Conservation (phyloP, 208 protist genomes). For the Crithidia bombi region DNA sequence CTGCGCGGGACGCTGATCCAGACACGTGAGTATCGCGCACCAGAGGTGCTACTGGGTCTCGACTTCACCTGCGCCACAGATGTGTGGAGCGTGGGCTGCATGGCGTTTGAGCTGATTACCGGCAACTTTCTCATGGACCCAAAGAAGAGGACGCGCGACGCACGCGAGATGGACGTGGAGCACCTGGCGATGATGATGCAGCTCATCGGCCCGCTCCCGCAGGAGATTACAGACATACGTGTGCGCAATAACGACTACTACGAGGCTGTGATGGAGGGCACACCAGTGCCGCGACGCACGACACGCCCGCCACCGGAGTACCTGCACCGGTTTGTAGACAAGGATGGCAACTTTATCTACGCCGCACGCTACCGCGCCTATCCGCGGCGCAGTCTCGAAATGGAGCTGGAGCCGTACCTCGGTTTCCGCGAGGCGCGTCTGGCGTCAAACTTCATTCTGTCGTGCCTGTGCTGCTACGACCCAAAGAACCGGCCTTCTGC, state of each 20-base stretch:
- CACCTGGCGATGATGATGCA: conserved; percentile 88
- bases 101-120: conserved; percentile 88
- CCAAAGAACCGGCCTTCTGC: conserved; percentile 62
- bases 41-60: conserved; percentile 88
- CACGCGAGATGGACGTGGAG: conserved; percentile 74
- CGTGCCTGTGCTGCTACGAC: conserved; percentile 66
- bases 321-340: conserved; percentile 69
- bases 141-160: conserved; percentile 57
- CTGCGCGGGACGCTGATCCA: conserved; percentile 80
- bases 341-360: conserved; percentile 61
- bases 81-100: conserved; percentile 93
- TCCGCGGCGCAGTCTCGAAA: conserved; percentile 47
- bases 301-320: conserved; percentile 46
- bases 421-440: conserved; percentile 29
- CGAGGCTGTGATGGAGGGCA: conserved; percentile 20
- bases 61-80: conserved; percentile 90
- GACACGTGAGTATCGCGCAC: conserved; percentile 91
- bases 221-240: conserved; percentile 54
- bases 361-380: conserved; percentile 52
- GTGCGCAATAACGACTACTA: conserved; percentile 49
- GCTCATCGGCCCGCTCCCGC: conserved; percentile 68
- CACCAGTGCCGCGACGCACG: conserved; percentile 8
- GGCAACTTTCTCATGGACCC: conserved; percentile 90
- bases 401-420: conserved; percentile 61
- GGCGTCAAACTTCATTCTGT: conserved; percentile 67